Evolutionary conservation across 306 rosid genomes (phyloP).

Genomic region (Glycine soja): DNA sequence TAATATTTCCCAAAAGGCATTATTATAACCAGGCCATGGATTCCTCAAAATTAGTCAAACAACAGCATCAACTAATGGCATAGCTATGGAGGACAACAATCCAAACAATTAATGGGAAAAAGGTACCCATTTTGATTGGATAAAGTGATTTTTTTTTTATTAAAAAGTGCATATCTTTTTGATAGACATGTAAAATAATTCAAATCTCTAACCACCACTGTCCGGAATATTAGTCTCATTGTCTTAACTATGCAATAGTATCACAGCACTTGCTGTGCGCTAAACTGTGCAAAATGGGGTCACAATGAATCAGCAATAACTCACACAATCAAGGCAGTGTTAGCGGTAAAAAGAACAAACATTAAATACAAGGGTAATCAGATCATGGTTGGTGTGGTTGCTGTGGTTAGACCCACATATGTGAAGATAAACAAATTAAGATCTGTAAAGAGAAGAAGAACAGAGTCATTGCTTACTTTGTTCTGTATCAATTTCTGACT

Average conservation of each 20-base stretch:
- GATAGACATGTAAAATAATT: constrained; percentile 11
- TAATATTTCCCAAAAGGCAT: constrained; percentile 8
- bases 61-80: constrained; percentile 34
- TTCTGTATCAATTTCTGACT: constrained; percentile 32
- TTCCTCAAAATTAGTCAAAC: constrained; percentile 39
- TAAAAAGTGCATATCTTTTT: constrained; percentile 30
- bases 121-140: constrained; percentile 20
- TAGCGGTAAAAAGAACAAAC: constrained; percentile 40
- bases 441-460: constrained; percentile 26
- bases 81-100: constrained; percentile 14
- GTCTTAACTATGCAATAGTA: constrained; percentile 26
- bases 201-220: constrained; percentile 42
- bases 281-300: constrained; percentile 41
- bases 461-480: constrained; percentile 21
- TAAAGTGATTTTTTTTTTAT: constrained; percentile 42
- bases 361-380: constrained; percentile 5
- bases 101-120: constrained; percentile 36
- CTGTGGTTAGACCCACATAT: constrained; percentile 37
- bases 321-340: constrained; percentile 53
- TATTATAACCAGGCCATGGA: background rate
- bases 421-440: background rate
- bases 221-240: constrained; percentile 38
- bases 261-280: constrained; percentile 8
- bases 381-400: constrained; percentile 35
- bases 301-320: constrained; percentile 25